Base-by-base conservation (phyloP, 176 grass and related monocot species). In the Poa annua region DNA sequence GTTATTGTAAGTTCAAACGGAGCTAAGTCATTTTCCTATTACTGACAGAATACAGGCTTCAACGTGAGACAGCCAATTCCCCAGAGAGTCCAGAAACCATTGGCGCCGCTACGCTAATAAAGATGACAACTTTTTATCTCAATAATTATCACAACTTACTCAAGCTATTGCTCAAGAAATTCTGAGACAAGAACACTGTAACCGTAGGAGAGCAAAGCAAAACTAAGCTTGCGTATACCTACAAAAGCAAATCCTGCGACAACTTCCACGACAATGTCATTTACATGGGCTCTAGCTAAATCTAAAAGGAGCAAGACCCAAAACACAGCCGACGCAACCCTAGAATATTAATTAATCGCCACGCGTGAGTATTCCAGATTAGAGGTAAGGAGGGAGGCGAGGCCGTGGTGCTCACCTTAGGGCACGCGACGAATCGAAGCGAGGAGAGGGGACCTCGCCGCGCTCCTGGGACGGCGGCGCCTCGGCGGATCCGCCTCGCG, bases 391-490 rank as follows among this genome's bases (percentile, higher is more conserved):
- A 48, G 24, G 26, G 32, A 6, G 26, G 54, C 29, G 19, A 65
- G 42, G 12, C 38, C 33, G 4, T 10, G 44, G 13, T 9, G 32
- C 74, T 89, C 79, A 94, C 92, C 92, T 94, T 62, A 94, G 76
- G 69, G 86, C 83, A 49, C 86, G 89, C 17, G 84, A 89, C 71
- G 92, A 94, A 85, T 94, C 92, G 76, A 91, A 91, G 76, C 92
- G 92, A 9, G 57, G 76, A 11, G 84, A 87, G 36, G 75, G 50
- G 5, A 41, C 61, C 33, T 87, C 84, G 53, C 56, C 57, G 75
- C 75, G 80, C 71, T 81, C 83, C 11, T 3, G 70, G 32, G 11
- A n/a, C 21, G 63, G 79, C 17, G n/a, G 76, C 33, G 75, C 52
- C 45, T 80, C 68, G 19, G 75, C 49, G 0, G 69, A 20, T 22